Evolutionary conservation across 2,329 filamentous ascomycete species (phyloP), one percentile per base, ranked within the genome.

Genomic region (Annulohypoxylon truncatum): DNA sequence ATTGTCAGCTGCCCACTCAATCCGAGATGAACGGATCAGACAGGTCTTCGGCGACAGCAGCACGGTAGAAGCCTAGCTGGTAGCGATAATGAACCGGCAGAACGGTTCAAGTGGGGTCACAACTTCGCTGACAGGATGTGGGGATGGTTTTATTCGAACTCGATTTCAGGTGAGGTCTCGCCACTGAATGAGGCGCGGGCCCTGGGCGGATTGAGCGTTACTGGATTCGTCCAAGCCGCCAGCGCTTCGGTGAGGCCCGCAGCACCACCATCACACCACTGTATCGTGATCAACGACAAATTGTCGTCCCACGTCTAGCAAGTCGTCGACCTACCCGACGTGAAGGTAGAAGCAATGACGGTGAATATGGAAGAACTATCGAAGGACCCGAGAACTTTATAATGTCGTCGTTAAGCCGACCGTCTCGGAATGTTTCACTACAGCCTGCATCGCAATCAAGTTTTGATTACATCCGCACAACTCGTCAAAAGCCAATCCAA

Each of bases 361-460:
- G 22, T 18, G 52, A 47, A 13, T 28, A 31, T 59, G 31, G 59
- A 44, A n/a, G 59, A 54, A 54, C 68, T 51, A 59, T 61, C 22
- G 40, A 35, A 20, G 42, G 58, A 38, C 22, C 53, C 38, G 24
- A 66, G 31, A 63, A 67, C 28, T 51, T 68, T 70, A 70, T 68
- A 70, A 68, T 67, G 59, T 61, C 46, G 35, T 22, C 46, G 54
- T 63, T 18, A 38, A 62, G 55, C 18, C 61, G 24, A 38, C 48
- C 35, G 40, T 55, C 53, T 42, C 58, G 40, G 31, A 20, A 60
- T 66, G 69, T 71, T 68, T 66, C 67, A 71, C 63, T 35, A 65
- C 67, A 71, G 58, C 50, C 61, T 68, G 66, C 69, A 69, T 63
- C 48, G 69, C 56, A 66, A 68, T 57, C 64, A 62, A 66, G 56